Conservation (phyloP, 1,284 basidiomycete genomes). For the Tilletia indica region DNA sequence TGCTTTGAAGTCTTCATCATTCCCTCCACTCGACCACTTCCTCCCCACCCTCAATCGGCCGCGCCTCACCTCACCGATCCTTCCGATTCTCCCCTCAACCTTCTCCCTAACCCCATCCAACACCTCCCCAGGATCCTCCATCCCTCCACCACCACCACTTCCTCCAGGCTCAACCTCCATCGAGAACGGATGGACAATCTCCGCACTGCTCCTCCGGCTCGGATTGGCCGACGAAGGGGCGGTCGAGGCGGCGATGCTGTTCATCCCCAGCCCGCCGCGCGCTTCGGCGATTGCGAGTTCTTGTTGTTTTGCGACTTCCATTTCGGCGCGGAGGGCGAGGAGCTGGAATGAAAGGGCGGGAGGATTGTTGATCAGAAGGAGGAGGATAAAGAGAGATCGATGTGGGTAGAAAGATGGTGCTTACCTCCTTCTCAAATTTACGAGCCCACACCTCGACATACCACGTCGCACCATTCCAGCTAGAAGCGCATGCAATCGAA, state of each 20-base stretch:
- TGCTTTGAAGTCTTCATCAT: too few relatives aligned
- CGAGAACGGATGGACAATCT: not conserved
- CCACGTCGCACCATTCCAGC: conserved; percentile 56
- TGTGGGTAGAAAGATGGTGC: conserved; percentile 15
- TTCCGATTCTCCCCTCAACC: conserved; percentile 5
- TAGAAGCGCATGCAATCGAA: not conserved
- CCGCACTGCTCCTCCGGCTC: conserved; percentile 11
- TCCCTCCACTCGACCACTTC: too few relatives aligned
- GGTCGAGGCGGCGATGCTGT: not conserved
- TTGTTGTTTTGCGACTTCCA: conserved; percentile 12
- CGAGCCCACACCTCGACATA: conserved; percentile 70
- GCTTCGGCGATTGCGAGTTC: conserved; percentile 6
- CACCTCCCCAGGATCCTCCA: not conserved
- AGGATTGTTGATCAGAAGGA: not conserved
- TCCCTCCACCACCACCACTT: not conserved
- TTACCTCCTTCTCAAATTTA: conserved; percentile 41
- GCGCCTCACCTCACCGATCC: conserved; percentile 2
- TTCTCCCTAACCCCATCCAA: not conserved
- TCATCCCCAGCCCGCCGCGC: not conserved
- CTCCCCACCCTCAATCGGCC: too few relatives aligned
- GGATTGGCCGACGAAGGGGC: not conserved
- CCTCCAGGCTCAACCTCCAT: not conserved
- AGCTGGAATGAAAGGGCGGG: not conserved
- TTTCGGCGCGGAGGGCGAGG: conserved; percentile 8
- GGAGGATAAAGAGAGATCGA: not conserved